A percentile compares a stretch with the other conserved stretches of the same genome.
These are phyloP conservation scores for Botryotinia narcissicola DNA, from an alignment of 2,329 filamentous ascomycete species.

Conservation along the genomic window DNA sequence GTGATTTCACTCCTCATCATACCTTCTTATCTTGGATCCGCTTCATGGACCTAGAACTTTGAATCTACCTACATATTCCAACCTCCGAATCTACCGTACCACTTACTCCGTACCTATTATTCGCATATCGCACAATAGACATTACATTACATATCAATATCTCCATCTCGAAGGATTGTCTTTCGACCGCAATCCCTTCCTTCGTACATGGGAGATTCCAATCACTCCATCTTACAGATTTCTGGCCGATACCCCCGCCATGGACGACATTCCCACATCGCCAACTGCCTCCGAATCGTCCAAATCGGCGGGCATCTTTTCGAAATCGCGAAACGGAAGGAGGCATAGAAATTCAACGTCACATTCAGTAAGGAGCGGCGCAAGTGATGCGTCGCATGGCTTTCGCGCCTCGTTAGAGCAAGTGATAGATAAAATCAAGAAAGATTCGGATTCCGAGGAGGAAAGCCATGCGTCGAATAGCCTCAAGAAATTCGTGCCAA, in stretches of 20 bases:
- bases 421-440: slow-evolving; percentile 33
- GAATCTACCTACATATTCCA: background rate
- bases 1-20: background rate
- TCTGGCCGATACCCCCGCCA: slow-evolving; percentile 6
- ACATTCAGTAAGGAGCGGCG: slow-evolving; percentile 34
- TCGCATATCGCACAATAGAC: background rate
- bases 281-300: slow-evolving; percentile 28
- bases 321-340: slow-evolving; percentile 30
- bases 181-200: background rate
- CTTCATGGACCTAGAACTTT: background rate
- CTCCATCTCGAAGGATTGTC: background rate
- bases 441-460: slow-evolving; percentile 26
- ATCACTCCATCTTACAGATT: background rate
- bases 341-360: slow-evolving; percentile 30
- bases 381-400: slow-evolving; percentile 27
- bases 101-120: background rate
- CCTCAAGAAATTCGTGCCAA: slow-evolving; percentile 54
- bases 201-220: background rate
- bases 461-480: slow-evolving; percentile 37
- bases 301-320: slow-evolving; percentile 30
- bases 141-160: background rate
- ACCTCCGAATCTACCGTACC: background rate
- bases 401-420: slow-evolving; percentile 31
- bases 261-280: slow-evolving; percentile 16
- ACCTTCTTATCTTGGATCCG: background rate